Evolutionary conservation across 2,329 filamentous ascomycete genomes (phyloP), one percentile per base, ranked within the genome.

Genomic region (Tolypocladium amazonense): DNA sequence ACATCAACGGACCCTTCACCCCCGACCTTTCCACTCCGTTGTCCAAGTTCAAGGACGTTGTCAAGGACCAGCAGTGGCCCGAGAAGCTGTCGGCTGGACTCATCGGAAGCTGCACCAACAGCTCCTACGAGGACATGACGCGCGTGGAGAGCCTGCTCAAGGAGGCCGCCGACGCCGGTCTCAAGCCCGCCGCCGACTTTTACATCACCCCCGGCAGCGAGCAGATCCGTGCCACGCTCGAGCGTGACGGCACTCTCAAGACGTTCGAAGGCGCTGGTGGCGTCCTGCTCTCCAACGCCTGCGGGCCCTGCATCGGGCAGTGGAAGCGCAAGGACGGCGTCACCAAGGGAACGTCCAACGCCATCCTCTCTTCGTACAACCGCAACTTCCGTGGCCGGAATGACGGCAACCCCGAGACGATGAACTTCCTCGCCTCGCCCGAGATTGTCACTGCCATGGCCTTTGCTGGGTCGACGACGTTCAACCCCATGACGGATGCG

Each of bases 101-200:
- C 59, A 99, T 99, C 71, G 94, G 94, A 62, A 96, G 92, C 77
- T 99, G 94, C 81, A 99, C 94, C 57, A 99, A 99, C 82, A 96
- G 90, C 73, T 97, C 94, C 2, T 99, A 97, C 74, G 89, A 97
- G 76, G 94, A 99, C 72, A 99, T 99, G 94, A 95, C 92, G 41
- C 88, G 93, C 62, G 90, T 92, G 18, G 93, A 97, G 76, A 86
- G 92, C 70, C 84, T 99, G 60, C 90, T 97, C 61, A 92, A 93
- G 74, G 92, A 97, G 74, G 94, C 94, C 12, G 83, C 87, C 58
- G 86, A 87, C 61, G 94, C 92, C n/a, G 94, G 94, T 20, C 80
- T 99, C 62, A 90, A 91, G 77, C 92, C 94, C 45, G 90, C 88
- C 68, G 86, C 90, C 2, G 89, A 92, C 70, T 97, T 99, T 77